phyloP scores from a whole-genome alignment of 176 grass and related monocot genomes.

The Stipa capillata region DNA sequence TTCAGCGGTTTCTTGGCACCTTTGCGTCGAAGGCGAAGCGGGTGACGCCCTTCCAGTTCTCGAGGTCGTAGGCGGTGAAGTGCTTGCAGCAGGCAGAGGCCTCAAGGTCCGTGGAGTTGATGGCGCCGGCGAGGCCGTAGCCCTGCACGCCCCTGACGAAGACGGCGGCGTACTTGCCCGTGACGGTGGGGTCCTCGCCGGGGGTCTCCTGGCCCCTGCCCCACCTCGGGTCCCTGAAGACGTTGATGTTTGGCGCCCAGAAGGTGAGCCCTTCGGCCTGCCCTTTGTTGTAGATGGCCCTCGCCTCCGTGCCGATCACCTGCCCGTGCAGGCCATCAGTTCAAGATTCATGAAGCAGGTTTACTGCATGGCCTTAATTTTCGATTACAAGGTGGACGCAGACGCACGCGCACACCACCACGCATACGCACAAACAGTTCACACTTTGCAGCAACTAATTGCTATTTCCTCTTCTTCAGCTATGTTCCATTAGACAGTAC shows the following conservation, averaged over 20 bases:
- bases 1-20: too few species aligned
- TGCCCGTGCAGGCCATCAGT: too few species aligned
- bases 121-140: constrained; percentile 41
- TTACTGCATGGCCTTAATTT: too few species aligned
- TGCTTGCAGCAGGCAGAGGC: constrained; percentile 99
- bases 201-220: constrained; percentile 93
- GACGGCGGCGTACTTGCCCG: constrained; percentile 75
- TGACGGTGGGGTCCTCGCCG: constrained; percentile 82
- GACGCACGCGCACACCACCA: too few species aligned
- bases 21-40: constrained; percentile 70
- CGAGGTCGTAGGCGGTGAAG: constrained; percentile 93
- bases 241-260: constrained; percentile 95
- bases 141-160: constrained; percentile 92
- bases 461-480: too few species aligned
- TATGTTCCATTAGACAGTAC: too few species aligned
- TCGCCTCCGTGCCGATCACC: constrained; percentile 73
- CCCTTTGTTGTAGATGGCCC: constrained; percentile 79
- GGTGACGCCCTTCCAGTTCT: constrained; percentile 73
- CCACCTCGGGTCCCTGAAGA: constrained; percentile 88
- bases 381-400: too few species aligned
- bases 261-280: constrained; percentile 91
- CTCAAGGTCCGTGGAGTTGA: constrained; percentile 48
- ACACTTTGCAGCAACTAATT: too few species aligned
- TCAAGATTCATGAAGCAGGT: too few species aligned
- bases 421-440: too few species aligned